Conservation (phyloP, 805 yeast genomes). For the Millerago galiae region DNA sequence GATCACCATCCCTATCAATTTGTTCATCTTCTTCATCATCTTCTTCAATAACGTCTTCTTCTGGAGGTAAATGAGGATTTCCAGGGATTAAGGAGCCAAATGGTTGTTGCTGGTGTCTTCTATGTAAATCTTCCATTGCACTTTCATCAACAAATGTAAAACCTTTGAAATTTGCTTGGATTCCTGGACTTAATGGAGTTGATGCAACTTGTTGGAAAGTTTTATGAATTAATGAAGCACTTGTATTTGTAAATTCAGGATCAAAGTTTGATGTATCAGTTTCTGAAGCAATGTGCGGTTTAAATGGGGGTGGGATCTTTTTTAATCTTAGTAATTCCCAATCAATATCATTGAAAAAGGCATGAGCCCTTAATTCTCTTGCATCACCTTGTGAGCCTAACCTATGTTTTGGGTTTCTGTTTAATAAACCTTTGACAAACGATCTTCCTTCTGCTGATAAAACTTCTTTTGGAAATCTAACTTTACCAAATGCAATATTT, state of each 20-base stretch:
- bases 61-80: constrained; percentile 73
- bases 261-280: constrained; percentile 96
- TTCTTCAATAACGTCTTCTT: constrained; percentile 78
- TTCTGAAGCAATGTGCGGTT: constrained; percentile 86
- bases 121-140: constrained; percentile 80
- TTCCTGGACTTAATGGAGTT: constrained; percentile 88
- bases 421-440: constrained; percentile 89
- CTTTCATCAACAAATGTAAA: constrained; percentile 95
- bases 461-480: constrained; percentile 94
- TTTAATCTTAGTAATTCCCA: constrained; percentile 77
- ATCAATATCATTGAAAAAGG: constrained; percentile 86
- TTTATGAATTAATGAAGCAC: constrained; percentile 73
- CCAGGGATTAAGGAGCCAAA: constrained; percentile 76
- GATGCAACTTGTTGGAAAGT: constrained; percentile 46
- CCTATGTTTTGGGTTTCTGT: constrained; percentile 93
- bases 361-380: constrained; percentile 84
- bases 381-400: constrained; percentile 91
- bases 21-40: constrained; percentile 48
- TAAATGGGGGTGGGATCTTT: constrained; percentile 92
- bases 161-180: constrained; percentile 95
- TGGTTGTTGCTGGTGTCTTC: constrained; percentile 18
- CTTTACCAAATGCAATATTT: constrained; percentile 97
- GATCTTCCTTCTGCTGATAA: constrained; percentile 89
- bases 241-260: constrained; percentile 92
- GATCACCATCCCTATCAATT: constrained; percentile 38